Conservation (phyloP, 495 filamentous ascomycete species). For the Evernia prunastri region DNA sequence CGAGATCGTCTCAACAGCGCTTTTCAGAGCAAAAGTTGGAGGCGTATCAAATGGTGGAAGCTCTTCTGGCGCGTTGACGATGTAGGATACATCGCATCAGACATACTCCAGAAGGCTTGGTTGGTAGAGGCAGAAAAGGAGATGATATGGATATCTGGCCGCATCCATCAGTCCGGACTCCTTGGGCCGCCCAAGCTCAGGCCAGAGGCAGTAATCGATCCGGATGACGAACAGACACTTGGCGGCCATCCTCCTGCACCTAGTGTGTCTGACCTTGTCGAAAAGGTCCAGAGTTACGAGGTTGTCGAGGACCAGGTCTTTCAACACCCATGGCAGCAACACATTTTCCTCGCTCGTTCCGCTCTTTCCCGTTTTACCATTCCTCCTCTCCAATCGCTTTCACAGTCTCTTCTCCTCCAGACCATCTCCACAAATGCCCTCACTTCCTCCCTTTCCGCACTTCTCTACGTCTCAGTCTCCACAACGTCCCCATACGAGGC, state of each 20-base stretch:
- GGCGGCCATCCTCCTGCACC: conserved; percentile 14
- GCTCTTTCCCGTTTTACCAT: conserved; percentile 55
- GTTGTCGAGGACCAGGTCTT: conserved; percentile 12
- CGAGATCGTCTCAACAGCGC: conserved; percentile 67
- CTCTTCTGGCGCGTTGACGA: conserved; percentile 92
- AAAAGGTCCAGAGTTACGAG: conserved; percentile 13
- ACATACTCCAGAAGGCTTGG: conserved; percentile 68
- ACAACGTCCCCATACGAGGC: conserved; percentile 61
- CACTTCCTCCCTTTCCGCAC: conserved; percentile 55
- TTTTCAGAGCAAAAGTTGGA: conserved; percentile 65
- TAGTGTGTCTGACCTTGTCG: conserved; percentile 21
- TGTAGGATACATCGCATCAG: conserved; percentile 69
- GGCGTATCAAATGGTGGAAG: conserved; percentile 83
- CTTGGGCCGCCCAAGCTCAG: conserved; percentile 26
- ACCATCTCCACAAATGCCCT: conserved; percentile 61
- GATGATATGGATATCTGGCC: conserved; percentile 73
- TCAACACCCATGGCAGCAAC: conserved; percentile 34
- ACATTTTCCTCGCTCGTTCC: conserved; percentile 47
- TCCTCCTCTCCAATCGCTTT: conserved; percentile 69
- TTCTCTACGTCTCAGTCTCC: conserved; percentile 59
- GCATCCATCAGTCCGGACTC: conserved; percentile 64
- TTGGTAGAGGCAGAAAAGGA: conserved; percentile 66
- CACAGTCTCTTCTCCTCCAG: conserved; percentile 70
- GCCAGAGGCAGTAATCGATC: conserved; percentile 5
- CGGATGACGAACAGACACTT: conserved; percentile 14